Conservation (phyloP, 345 rosid species). For the Populus davidiana region DNA sequence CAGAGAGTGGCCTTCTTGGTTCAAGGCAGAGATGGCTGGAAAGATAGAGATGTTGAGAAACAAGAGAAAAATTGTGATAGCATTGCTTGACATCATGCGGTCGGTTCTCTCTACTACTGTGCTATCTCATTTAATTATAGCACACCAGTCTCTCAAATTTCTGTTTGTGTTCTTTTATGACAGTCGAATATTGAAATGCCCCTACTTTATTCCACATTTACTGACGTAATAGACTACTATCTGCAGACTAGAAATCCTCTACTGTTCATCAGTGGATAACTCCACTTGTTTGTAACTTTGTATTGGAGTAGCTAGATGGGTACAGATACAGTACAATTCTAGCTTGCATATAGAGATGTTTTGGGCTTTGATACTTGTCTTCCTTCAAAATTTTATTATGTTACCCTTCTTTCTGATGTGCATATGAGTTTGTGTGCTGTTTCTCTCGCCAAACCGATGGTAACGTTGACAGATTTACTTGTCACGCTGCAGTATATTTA, state of each 20-base stretch:
- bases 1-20: slow-evolving; percentile 64
- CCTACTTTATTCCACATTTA: slow-evolving; percentile 19
- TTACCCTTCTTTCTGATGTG: background rate
- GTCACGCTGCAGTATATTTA: no score
- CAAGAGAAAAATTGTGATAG: slow-evolving; percentile 42
- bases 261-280: background rate
- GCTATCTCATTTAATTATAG: slow-evolving; percentile 27
- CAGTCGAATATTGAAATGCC: slow-evolving; percentile 19
- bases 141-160: slow-evolving; percentile 14
- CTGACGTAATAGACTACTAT: background rate
- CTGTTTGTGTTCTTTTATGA: slow-evolving; percentile 12
- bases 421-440: no score
- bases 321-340: background rate
- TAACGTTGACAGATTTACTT: no score
- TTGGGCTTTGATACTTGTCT: background rate
- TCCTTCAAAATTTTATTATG: background rate
- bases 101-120: slow-evolving; percentile 32
- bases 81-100: slow-evolving; percentile 51
- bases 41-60: slow-evolving; percentile 40
- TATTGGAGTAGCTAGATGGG: background rate
- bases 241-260: slow-evolving; percentile 3
- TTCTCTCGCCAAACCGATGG: no score
- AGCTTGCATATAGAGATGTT: background rate
- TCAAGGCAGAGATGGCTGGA: slow-evolving; percentile 47
- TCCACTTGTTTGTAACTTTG: background rate